Evolutionary conservation across 352 stramenopile genomes (phyloP).

Genomic region (Globisporangium emineosum): DNA sequence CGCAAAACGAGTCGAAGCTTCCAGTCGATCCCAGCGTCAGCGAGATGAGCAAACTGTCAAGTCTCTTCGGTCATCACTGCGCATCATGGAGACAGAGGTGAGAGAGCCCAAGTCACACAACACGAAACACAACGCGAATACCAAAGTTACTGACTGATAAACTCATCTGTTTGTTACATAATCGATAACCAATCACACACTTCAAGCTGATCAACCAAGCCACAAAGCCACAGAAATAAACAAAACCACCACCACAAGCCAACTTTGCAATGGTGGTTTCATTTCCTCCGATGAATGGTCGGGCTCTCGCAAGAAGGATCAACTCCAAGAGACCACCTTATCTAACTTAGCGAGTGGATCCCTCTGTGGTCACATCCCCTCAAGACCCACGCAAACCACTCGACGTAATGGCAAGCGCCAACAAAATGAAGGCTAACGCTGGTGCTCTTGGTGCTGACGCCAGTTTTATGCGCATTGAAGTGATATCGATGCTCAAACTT

Average conservation of each 20-base stretch:
- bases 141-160: background rate
- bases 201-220: constrained; percentile 1
- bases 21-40: constrained; percentile 1
- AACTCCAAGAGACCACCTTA: background rate
- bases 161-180: background rate
- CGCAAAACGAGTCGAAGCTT: background rate
- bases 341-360: background rate
- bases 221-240: background rate
- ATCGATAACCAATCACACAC: background rate
- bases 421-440: constrained; percentile 25
- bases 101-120: no score
- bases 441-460: constrained; percentile 24
- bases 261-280: background rate
- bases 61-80: constrained; percentile 4
- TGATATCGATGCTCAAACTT: constrained; percentile 60
- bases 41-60: constrained; percentile 11
- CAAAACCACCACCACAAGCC: background rate
- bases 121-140: no score
- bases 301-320: background rate
- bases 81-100: constrained; percentile 7
- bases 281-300: background rate
- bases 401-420: constrained; percentile 2
- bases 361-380: background rate
- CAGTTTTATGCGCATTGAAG: constrained; percentile 65
- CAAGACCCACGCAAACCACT: no score